Evolutionary conservation across 768 basidiomycete genomes (phyloP), one percentile per base, ranked within the genome.

Genomic region (Mycena filopes): DNA sequence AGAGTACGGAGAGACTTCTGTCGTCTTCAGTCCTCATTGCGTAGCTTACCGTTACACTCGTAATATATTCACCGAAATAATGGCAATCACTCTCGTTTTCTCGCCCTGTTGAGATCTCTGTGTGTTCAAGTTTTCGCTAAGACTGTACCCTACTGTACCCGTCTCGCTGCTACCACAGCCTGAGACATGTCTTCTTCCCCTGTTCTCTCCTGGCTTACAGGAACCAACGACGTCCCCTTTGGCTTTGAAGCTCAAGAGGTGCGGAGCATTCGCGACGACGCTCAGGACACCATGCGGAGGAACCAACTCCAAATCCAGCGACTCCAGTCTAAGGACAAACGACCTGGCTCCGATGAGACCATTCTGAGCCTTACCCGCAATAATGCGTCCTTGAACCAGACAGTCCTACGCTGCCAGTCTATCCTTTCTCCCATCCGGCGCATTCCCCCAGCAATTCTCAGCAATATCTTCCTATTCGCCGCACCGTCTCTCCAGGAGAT

Each of bases 361-460:
- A 38, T 47, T 15, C 2, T 25, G 31, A 42, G 47, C 21, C 48
- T 49, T 28, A 13, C 16, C 10, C 47, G 57, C 26, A 20, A 50
- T 12, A 25, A 28, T 13, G 18, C 20, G 6, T 60, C 43, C 23
- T 43, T 60, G 20, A 25, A n/a, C 40, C 26, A 50, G 21, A 50
- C n/a, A 33, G 33, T 46, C 42, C 42, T 31, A 1, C 13, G 6
- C 21, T 42, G 41, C 31, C 28, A 33, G 31, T 48, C 33, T 46
- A 63, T 55, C 46, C 53, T 54, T 29, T 55, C 61, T 20, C 45
- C 61, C 4, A 16, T 55, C 42, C 36, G 46, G 13, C 54, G 26
- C 16, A 29, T 62, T 10, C 36, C 60, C 29, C 25, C 53, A 26
- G 60, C 45, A 33, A 40, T 62, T 36, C 45, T 62, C 33, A 38